phyloP scores from a whole-genome alignment of 345 rosid genomes.

The Gossypium turneri region DNA sequence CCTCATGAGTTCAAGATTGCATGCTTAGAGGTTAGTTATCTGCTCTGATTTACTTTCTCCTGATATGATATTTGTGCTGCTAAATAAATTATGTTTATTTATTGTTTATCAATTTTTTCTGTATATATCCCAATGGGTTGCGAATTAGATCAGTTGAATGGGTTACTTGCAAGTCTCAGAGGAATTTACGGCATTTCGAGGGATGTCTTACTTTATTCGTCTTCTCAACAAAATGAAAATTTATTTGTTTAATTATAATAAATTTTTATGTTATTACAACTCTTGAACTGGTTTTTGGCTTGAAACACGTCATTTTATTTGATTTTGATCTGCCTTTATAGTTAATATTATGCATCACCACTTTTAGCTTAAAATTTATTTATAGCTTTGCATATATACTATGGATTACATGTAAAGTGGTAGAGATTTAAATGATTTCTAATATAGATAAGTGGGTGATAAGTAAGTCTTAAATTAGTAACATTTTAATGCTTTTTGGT shows the following conservation, averaged over 20 bases:
- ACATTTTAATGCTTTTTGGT: background rate
- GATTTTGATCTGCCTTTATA: background rate
- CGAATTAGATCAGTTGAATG: background rate
- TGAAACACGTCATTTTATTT: background rate
- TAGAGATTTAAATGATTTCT: background rate
- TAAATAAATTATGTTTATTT: constrained; percentile 2
- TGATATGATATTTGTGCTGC: constrained; percentile 9
- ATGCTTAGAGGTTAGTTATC: constrained; percentile 81
- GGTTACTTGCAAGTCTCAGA: background rate
- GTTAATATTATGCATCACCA: background rate
- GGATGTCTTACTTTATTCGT: background rate
- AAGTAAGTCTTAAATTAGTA: background rate
- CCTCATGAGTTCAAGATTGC: constrained; percentile 98
- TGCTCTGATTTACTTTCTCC: constrained; percentile 9
- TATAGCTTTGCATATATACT: background rate
- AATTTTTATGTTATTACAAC: background rate
- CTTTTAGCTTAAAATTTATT: background rate
- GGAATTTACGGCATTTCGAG: background rate
- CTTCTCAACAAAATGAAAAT: background rate
- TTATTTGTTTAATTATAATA: background rate
- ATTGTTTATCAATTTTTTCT: background rate
- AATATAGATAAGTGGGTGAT: background rate
- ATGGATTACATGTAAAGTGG: background rate
- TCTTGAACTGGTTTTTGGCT: background rate
- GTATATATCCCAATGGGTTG: background rate